Percentiles rank a stretch among this genome's conserved stretches.
phyloP scores from a whole-genome alignment of 2,329 filamentous ascomycete genomes.

The Colletotrichum eremochloae region DNA sequence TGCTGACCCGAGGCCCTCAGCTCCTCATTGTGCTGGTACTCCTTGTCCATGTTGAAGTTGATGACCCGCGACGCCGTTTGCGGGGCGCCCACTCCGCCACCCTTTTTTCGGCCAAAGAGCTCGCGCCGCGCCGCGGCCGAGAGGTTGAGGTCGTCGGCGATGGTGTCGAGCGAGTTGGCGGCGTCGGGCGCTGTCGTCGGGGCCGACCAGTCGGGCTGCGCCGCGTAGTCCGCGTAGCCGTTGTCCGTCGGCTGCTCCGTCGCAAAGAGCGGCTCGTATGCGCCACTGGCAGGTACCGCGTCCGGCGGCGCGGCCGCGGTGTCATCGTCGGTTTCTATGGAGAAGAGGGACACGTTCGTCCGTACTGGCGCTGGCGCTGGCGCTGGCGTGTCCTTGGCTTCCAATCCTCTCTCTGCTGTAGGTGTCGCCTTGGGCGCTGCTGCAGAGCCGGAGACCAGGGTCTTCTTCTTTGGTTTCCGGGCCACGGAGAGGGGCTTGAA shows the following conservation, averaged over 20 bases:
- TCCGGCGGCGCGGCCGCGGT: conserved; percentile 37
- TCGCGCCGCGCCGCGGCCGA: conserved; percentile 83
- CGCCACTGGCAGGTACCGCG: conserved; percentile 44
- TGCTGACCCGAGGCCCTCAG: conserved; percentile 78
- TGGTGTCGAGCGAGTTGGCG: conserved; percentile 73
- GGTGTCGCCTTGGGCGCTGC: conserved; percentile 36
- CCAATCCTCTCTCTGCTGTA: conserved; percentile 3
- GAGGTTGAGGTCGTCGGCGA: conserved; percentile 84
- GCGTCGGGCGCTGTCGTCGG: conserved; percentile 48
- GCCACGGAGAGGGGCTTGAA: conserved; percentile 91
- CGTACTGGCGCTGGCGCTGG: conserved; percentile 46
- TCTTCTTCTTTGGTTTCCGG: conserved; percentile 80
- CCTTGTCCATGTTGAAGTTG: conserved; percentile 89
- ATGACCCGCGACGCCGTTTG: conserved; percentile 75
- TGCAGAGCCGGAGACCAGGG: conserved; percentile 39
- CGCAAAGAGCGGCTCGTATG: conserved; percentile 68
- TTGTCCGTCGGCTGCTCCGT: conserved; percentile 45
- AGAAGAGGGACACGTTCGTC: conserved; percentile 79
- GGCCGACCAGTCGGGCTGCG: conserved; percentile 50
- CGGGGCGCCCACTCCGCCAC: conserved; percentile 47
- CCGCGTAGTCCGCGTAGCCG: conserved; percentile 52
- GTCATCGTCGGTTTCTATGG: conserved; percentile 60
- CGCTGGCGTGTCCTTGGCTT: conserved; percentile 37
- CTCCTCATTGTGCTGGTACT: conserved; percentile 88
- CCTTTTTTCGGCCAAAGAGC: conserved; percentile 79